Base-by-base conservation (phyloP, 129 eudicot genomes). In the Artemisia annua region DNA sequence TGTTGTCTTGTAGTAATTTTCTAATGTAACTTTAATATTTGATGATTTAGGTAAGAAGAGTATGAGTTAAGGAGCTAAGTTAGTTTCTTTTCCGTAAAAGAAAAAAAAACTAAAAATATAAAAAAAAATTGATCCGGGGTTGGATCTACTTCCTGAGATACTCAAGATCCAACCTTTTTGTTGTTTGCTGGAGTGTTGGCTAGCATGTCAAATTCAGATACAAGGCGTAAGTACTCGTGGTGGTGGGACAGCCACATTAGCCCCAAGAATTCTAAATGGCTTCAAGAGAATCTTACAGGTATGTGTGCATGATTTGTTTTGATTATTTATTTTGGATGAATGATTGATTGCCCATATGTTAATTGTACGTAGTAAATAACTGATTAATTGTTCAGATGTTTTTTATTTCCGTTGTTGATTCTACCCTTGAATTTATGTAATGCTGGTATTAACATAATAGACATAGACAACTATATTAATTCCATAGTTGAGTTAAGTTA, bases 141-240 rank as follows among this genome's bases (percentile, higher is more conserved):
- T 70, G 67, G 84, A 71, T 77, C 72, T 66, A 70, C 62, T 80
- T 69, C 70, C 75, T 61, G 66, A 28, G 68, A 61, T 80, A 11
- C 51, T 66, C 7, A 51, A 82, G 83, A 73, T 79, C 87, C 26
- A 88, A 74, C 71, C 26, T 67, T 43, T 77, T 60, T 81, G 79
- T 32, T 89, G 39, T 48, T 78, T 68, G 87, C 74, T 65, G 83
- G 83, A 79, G 79, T 75, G 75, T 87, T 88, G 94, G 86, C 89
- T n/a, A 57, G 81, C 67, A 67, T 77, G 77, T 49, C 71, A 16
- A 80, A 85, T 56, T 81, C 97, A 0, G 97, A 90, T 16, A 81
- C 96, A 53, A 90, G 94, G 75, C 91, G 91, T 66, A 60, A 69
- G 83, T 95, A 95, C 72, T 95, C 99, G 58, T 95, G 99, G 99